Conservation (phyloP, 108 stramenopile genomes). For the Conticribra weissflogii region DNA sequence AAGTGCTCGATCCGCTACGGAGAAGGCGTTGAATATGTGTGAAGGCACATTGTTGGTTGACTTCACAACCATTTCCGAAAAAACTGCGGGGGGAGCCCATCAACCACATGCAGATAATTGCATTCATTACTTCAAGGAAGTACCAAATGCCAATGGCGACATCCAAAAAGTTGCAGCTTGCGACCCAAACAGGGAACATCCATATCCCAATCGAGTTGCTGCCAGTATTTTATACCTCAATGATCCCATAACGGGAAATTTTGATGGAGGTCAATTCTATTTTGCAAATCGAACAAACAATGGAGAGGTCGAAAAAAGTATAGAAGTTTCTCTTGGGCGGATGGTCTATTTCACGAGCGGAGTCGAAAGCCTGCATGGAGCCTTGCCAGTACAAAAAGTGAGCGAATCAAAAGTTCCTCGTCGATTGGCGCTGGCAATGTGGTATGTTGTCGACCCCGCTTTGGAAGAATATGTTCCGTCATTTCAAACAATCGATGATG, state of each 20-base stretch:
- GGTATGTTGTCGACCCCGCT: slow-evolving; percentile 39
- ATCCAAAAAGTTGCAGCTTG: slow-evolving; percentile 16
- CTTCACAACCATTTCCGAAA: slow-evolving; percentile 50
- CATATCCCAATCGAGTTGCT: slow-evolving; percentile 36
- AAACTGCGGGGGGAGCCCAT: slow-evolving; percentile 42
- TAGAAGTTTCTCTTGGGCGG: slow-evolving; percentile 10
- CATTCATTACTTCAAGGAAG: slow-evolving; percentile 42
- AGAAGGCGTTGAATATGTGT: slow-evolving; percentile 33
- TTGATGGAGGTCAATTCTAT: slow-evolving; percentile 35
- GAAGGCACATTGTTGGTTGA: slow-evolving; percentile 46
- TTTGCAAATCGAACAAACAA: slow-evolving; percentile 35
- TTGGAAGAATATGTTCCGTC: slow-evolving; percentile 33
- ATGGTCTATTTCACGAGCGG: slow-evolving; percentile 56
- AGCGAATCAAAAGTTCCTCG: slow-evolving; percentile 4
- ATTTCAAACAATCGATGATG: slow-evolving; percentile 5
- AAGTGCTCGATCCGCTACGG: slow-evolving; percentile 35
- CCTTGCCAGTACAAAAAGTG: slow-evolving; percentile 21
- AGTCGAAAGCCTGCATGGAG: slow-evolving; percentile 50
- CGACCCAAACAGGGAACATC: slow-evolving; percentile 31
- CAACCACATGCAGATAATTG: slow-evolving; percentile 55
- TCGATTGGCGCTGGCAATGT: slow-evolving; percentile 49
- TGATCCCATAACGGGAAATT: slow-evolving; percentile 28
- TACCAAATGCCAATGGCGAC: neutral
- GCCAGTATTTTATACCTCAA: slow-evolving; percentile 45
- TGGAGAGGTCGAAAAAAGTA: slow-evolving; percentile 27